phyloP scores from a whole-genome alignment of 2,329 filamentous ascomycete genomes.

The Paraphaeosphaeria sporulosa region DNA sequence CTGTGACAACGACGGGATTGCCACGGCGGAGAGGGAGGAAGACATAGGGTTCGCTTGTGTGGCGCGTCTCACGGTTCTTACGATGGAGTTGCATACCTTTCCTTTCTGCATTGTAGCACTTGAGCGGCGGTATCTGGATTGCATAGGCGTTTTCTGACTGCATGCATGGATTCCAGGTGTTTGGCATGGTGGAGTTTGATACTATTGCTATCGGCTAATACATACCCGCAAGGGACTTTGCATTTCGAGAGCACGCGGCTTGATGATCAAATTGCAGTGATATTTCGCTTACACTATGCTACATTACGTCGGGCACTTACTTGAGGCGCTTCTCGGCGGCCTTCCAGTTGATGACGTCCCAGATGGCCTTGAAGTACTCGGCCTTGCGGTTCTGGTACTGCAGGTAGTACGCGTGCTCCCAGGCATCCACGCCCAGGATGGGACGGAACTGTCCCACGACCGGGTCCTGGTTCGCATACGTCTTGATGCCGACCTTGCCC shows the following conservation, averaged over 20 bases:
- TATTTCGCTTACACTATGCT: slow-evolving; percentile 13
- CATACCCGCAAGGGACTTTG: not conserved
- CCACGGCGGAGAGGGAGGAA: slow-evolving; percentile 39
- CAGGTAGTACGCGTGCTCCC: slow-evolving; percentile 96
- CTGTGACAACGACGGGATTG: slow-evolving; percentile 34
- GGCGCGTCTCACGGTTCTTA: slow-evolving; percentile 4
- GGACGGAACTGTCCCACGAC: slow-evolving; percentile 84
- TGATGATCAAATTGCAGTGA: not conserved
- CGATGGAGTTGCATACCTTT: slow-evolving; percentile 10
- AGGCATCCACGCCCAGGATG: slow-evolving; percentile 88
- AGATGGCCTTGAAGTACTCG: slow-evolving; percentile 92
- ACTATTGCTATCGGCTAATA: slow-evolving; percentile 1
- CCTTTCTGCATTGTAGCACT: slow-evolving; percentile 3
- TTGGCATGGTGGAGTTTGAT: not conserved
- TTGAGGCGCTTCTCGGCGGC: slow-evolving; percentile 79
- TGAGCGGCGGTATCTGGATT: not conserved
- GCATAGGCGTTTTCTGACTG: not conserved
- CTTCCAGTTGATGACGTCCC: slow-evolving; percentile 98
- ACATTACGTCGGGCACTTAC: slow-evolving; percentile 41
- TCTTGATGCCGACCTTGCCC: slow-evolving; percentile 68
- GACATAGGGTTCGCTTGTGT: slow-evolving; percentile 16
- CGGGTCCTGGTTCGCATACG: slow-evolving; percentile 87
- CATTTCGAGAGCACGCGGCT: not conserved
- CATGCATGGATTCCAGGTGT: slow-evolving; percentile 1
- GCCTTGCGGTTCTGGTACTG: slow-evolving; percentile 98